phyloP scores from a whole-genome alignment of 2,329 filamentous ascomycete genomes.

The Penicillium olsonii region DNA sequence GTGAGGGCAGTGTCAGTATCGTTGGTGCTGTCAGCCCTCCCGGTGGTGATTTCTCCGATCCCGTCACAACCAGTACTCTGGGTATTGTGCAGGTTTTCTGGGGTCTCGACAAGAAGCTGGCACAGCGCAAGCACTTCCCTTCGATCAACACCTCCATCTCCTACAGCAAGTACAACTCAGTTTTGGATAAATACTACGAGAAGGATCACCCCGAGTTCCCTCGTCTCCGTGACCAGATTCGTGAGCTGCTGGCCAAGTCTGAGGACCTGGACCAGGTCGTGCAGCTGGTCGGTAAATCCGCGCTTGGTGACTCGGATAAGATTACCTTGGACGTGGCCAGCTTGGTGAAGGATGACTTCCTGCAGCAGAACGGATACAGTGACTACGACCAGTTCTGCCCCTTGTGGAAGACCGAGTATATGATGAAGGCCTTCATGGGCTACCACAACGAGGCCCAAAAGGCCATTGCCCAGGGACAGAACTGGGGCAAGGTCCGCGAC shows the following conservation, averaged over 20 bases:
- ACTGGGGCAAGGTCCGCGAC: conserved; percentile 90
- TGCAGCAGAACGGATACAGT: conserved; percentile 98
- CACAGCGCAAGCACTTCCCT: conserved; percentile 98
- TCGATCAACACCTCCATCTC: conserved; percentile 94
- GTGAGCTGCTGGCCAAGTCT: conserved; percentile 88
- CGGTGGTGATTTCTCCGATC: conserved; percentile 98
- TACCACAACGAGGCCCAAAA: conserved; percentile 98
- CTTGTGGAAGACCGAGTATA: conserved; percentile 99
- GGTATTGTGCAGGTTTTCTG: conserved; percentile 99
- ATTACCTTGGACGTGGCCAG: conserved; percentile 92
- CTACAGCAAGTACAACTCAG: conserved; percentile 93
- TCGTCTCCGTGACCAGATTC: conserved; percentile 86
- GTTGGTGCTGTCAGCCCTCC: conserved; percentile 96
- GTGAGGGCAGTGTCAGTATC: conserved; percentile 91
- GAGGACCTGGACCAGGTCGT: conserved; percentile 99
- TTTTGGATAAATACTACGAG: conserved; percentile 91
- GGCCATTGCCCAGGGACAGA: conserved; percentile 85
- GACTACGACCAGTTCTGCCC: conserved; percentile 99
- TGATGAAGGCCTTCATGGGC: conserved; percentile 99
- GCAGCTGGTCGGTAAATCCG: conserved; percentile 96
- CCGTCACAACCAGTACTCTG: conserved; percentile 89
- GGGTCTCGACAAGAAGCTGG: conserved; percentile 99
- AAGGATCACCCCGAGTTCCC: conserved; percentile 94
- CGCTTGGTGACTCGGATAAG: conserved; percentile 94
- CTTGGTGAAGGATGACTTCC: conserved; percentile 95